Conservation (phyloP, 148 eudicot genomes). For the Simmondsia chinensis region DNA sequence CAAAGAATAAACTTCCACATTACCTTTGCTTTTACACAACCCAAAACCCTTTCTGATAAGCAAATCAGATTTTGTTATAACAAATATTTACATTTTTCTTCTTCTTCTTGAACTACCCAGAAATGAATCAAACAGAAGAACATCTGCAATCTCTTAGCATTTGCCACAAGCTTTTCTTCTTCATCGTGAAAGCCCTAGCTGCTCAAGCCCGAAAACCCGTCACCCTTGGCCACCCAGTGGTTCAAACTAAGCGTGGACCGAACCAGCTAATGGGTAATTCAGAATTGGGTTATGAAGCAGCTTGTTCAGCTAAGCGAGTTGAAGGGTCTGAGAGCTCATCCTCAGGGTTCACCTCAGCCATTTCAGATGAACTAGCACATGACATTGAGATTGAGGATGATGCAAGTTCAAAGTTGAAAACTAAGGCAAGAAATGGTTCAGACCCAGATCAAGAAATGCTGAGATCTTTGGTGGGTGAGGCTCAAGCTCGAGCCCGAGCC, state of each 20-base stretch:
- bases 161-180: conserved; percentile 28
- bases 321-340: conserved; percentile 1
- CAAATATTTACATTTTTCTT: too few relatives aligned
- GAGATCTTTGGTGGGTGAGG: background rate
- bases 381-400: conserved; percentile 18
- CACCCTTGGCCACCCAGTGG: conserved; percentile 19
- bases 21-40: too few relatives aligned
- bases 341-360: too few relatives aligned
- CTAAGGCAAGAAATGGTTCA: background rate
- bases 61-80: too few relatives aligned
- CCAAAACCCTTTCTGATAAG: too few relatives aligned
- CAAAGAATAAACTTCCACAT: too few relatives aligned
- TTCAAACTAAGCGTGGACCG: background rate
- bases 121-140: conserved; percentile 17
- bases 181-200: conserved; percentile 25
- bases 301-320: background rate
- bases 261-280: background rate
- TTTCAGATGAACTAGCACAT: too few relatives aligned
- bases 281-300: background rate
- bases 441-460: background rate
- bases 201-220: conserved; percentile 38
- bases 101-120: too few relatives aligned
- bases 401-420: conserved; percentile 5
- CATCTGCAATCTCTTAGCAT: conserved; percentile 22
- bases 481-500: background rate